These are phyloP conservation scores for Podospora didyma DNA, from an alignment of 495 filamentous ascomycete species.

Conservation along the genomic window DNA sequence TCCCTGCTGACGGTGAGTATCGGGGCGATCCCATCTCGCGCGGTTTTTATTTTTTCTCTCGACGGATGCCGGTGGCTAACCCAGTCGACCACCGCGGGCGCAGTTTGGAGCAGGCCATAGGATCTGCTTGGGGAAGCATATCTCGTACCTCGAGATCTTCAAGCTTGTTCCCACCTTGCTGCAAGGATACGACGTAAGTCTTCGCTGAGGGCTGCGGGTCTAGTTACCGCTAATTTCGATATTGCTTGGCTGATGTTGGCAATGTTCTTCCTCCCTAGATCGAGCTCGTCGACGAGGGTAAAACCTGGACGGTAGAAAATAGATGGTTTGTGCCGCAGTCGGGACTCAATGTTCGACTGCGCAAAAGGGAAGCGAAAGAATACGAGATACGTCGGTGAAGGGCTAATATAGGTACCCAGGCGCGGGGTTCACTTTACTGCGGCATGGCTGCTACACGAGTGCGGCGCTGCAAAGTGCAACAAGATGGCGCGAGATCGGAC, in stretches of 20 bases:
- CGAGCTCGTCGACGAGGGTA: neutral
- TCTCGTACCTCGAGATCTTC: constrained; percentile 59
- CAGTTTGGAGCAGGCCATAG: constrained; percentile 58
- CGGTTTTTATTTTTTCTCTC: too few species aligned
- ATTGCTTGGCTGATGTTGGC: neutral
- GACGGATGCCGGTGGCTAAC: neutral
- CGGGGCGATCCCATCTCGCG: too few species aligned
- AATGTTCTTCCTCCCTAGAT: neutral
- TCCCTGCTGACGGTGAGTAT: constrained; percentile 18
- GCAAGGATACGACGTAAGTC: constrained; percentile 43
- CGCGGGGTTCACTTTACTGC: too few species aligned
- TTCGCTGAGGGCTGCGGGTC: neutral
- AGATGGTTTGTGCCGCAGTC: neutral
- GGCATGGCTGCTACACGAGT: too few species aligned
- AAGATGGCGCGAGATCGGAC: too few species aligned
- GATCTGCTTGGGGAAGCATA: constrained; percentile 64
- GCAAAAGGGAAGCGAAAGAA: neutral
- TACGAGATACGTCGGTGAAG: too few species aligned
- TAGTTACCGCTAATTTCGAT: neutral
- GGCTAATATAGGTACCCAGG: too few species aligned
- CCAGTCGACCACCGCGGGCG: neutral
- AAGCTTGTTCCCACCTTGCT: constrained; percentile 63
- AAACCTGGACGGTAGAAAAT: neutral
- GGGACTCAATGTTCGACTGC: neutral
- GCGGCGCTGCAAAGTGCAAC: too few species aligned